Base-by-base conservation (phyloP, 2,329 filamentous ascomycete species). In the Atkinsonella hypoxylon region DNA sequence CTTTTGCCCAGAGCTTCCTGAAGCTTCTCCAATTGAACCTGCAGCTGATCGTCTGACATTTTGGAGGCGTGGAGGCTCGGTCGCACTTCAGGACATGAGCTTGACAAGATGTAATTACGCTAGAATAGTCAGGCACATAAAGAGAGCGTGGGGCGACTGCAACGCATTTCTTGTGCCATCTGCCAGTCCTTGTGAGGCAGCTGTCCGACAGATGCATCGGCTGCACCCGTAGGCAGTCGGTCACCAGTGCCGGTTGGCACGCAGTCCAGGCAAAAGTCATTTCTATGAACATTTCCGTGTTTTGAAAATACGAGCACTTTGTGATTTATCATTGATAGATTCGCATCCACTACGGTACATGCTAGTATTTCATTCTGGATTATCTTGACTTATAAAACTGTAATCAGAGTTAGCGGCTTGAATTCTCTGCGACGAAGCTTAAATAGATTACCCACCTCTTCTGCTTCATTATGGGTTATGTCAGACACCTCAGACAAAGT, bases 381-480 rank as follows among this genome's bases (percentile, higher is more conserved):
- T 44, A 68, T 47, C 59, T 62, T n/a, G 63, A 64, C 48, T 62
- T 68, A 56, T 67, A 69, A 54, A 69, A 69, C 67, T 69, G 47
- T 44, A 32, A 26, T 8, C 38, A 32, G 45, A 12, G 57, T 68
- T 54, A 68, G 62, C 51, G 11, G 34, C 38, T 47, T 8, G 13
- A 15, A 45, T 15, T 40, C 38, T 8, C 47, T 9, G 2, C 2
- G 17, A 31, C 18, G 12, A 45, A 11, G 41, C n/a, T 45, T 3
- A 17, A 36, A 38, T 3, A 30, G n/a, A 31, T 32, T 40, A 48
- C 67, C 62, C 56, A 79, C 78, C 70, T 81, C 74, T 48, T 73
- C 77, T n/a, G 85, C 89, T 59, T 90, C 84, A 43, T 87, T 81
- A 48, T 80, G 76, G 0, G 76, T 79, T 4, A 90, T 79, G 31